These are phyloP conservation scores for Epichloe elymi DNA, from an alignment of 2,329 filamentous ascomycete species.

Conservation along the genomic window DNA sequence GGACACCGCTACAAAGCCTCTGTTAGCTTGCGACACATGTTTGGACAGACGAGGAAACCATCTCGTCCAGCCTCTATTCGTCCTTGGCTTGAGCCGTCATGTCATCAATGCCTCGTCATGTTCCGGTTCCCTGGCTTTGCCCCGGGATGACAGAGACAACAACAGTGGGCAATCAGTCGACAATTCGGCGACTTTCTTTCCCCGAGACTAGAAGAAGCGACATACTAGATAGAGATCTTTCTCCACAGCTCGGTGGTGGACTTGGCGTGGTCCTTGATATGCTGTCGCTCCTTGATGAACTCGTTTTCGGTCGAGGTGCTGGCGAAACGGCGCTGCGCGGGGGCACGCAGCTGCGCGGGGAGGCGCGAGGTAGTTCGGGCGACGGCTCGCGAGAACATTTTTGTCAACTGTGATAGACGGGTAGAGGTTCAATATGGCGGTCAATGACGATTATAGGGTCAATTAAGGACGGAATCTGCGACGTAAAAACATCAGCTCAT, in stretches of 20 bases:
- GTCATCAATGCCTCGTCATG: not conserved
- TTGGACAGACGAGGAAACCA: not conserved
- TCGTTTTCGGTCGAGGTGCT: slow-evolving; percentile 69
- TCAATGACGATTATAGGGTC: not conserved
- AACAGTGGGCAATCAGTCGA: not conserved
- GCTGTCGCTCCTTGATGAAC: slow-evolving; percentile 84
- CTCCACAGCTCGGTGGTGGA: slow-evolving; percentile 82
- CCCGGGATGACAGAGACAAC: not conserved
- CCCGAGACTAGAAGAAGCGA: slow-evolving; percentile 10
- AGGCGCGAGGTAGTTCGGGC: slow-evolving; percentile 51
- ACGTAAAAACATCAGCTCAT: not conserved
- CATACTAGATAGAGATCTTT: slow-evolving; percentile 94
- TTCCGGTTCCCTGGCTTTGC: not conserved
- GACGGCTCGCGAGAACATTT: slow-evolving; percentile 54
- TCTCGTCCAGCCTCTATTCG: not conserved
- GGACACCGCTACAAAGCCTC: slow-evolving; percentile 46
- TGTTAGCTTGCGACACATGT: slow-evolving; percentile 1
- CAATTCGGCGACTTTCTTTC: not conserved
- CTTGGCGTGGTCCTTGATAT: slow-evolving; percentile 81
- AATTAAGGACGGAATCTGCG: slow-evolving; percentile 12
- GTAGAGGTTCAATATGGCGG: not conserved
- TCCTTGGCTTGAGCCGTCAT: not conserved
- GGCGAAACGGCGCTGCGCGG: slow-evolving; percentile 58
- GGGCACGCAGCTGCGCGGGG: slow-evolving; percentile 43
- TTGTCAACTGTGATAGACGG: not conserved